Evolutionary conservation across 371 early-diverging fungal genomes (phyloP), one percentile per base, ranked within the genome.

Genomic region (Rhizopus microsporus): DNA sequence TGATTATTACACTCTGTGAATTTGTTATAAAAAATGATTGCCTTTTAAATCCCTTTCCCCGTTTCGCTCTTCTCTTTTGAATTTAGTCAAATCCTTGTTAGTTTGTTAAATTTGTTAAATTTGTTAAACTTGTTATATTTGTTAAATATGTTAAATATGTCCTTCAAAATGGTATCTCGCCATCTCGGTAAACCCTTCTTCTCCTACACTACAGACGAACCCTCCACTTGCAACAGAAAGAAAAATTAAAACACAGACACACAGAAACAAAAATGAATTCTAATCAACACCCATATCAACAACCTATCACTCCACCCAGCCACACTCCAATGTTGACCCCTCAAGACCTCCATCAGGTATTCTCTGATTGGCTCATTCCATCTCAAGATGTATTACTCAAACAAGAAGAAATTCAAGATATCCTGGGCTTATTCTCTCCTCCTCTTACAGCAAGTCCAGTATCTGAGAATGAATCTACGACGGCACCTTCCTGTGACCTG

Each of bases 141-240:
- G 44, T 57, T 62, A 38, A 56, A 37, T 63, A 40, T 57, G 67
- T 66, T 66, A 58, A 66, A 66, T 54, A 66, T 66, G 67, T 50
- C 58, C 50, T 55, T 51, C 51, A 7, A 46, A 46, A 46, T 29
- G 29, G 58, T 51, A 58, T 51, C 42, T 40, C 31, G 45, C 23
- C 62, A 51, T 57, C 50, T 44, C 38, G 51, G 44, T 54, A 63
- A 63, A 51, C 71, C 71, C 16, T 70, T 70, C 56, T 70, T 70
- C 71, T 66, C 70, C 43, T 63, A 63, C 39, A 70, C 69, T 40
- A 70, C 71, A 37, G 71, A 70, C 64, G 67, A 63, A 55, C 71
- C 71, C 39, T 67, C 71, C 37, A 70, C 71, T 48, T 67, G 67
- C 58, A 56, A 56, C 58, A 60, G 71, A 62, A 70, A 70, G 56